Evolutionary conservation across 352 stramenopile genomes (phyloP).

Genomic region (Phytophthora pseudosyringae): DNA sequence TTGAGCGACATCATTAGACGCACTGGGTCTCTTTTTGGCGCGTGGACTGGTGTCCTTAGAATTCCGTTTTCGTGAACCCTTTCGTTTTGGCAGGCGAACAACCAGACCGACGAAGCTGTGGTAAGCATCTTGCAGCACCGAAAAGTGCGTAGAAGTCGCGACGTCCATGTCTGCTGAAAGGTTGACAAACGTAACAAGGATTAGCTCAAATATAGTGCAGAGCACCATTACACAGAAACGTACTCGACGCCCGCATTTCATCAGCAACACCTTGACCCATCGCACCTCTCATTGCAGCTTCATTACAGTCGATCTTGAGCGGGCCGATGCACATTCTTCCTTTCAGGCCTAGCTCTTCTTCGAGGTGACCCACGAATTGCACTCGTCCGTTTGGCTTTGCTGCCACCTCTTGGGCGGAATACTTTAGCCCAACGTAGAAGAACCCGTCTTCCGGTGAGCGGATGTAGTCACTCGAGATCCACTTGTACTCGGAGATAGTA

Average conservation of each 20-base stretch:
- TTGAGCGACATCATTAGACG: constrained; percentile 1
- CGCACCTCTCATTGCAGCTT: constrained; percentile 45
- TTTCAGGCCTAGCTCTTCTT: constrained; percentile 60
- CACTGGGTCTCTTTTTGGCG: constrained; percentile 15
- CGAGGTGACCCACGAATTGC: constrained; percentile 25
- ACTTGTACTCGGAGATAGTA: constrained; percentile 41
- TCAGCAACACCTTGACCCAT: constrained; percentile 28
- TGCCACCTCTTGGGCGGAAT: constrained; percentile 32
- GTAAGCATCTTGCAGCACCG: constrained; percentile 57
- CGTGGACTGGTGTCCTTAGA: constrained; percentile 13
- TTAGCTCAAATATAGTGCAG: not conserved
- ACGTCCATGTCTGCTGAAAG: constrained; percentile 33
- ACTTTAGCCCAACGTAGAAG: constrained; percentile 75
- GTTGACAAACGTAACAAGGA: not conserved
- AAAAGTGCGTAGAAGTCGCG: constrained; percentile 49
- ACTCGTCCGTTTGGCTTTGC: constrained; percentile 24
- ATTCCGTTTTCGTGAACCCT: constrained; percentile 6
- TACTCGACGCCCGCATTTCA: constrained; percentile 22
- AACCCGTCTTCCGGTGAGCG: constrained; percentile 67
- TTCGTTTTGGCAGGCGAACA: constrained; percentile 40
- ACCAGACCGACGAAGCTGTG: constrained; percentile 51
- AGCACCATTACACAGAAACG: not conserved
- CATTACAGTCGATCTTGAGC: constrained; percentile 69
- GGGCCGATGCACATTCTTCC: constrained; percentile 62
- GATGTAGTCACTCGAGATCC: constrained; percentile 73